Percentiles rank a stretch among this genome's conserved stretches.
phyloP scores from a whole-genome alignment of 2,329 filamentous ascomycete species.

The Penicillium psychrosexuale region DNA sequence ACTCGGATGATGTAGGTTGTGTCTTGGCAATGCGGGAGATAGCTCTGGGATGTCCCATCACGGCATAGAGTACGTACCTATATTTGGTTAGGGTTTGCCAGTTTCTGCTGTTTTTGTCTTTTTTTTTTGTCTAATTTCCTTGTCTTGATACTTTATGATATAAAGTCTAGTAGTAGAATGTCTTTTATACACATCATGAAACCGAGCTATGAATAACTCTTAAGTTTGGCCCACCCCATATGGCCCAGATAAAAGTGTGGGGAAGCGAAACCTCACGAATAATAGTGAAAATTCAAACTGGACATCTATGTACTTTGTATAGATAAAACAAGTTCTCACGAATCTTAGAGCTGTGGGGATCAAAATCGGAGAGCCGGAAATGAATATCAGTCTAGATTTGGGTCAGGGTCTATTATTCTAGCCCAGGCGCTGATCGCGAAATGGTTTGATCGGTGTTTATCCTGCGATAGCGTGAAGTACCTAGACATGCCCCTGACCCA shows the following conservation, averaged over 20 bases:
- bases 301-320: too few species aligned
- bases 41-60: conserved; percentile 7
- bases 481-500: neutral
- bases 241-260: conserved; percentile 15
- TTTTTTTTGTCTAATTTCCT: neutral
- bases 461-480: too few species aligned
- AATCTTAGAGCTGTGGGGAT: too few species aligned
- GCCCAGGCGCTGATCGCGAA: neutral
- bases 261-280: conserved; percentile 28
- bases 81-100: neutral
- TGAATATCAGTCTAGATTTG: neutral
- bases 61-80: neutral
- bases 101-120: neutral
- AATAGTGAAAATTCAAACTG: neutral
- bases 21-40: conserved; percentile 14
- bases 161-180: neutral
- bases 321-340: too few species aligned
- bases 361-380: too few species aligned
- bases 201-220: neutral
- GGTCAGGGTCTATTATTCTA: neutral
- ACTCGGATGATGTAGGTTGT: conserved; percentile 12
- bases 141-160: neutral
- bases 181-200: conserved; percentile 1
- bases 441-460: neutral
- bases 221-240: neutral